Base-by-base conservation (phyloP, 2,329 filamentous ascomycete genomes). In the Plenodomus biglobosus region DNA sequence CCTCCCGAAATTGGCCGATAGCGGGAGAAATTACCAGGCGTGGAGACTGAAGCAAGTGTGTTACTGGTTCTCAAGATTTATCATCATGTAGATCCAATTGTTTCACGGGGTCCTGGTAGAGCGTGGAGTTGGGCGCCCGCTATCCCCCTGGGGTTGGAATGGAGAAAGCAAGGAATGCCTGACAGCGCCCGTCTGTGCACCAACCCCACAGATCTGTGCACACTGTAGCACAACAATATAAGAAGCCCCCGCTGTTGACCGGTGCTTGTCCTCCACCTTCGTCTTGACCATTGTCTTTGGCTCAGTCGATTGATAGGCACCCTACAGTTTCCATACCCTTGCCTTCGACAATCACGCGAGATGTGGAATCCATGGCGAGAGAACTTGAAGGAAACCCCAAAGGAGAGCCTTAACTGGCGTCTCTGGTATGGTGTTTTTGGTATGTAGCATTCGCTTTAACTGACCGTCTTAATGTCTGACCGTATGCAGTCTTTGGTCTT, bases 351-450 rank as follows among this genome's bases (percentile, higher is more conserved):
- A 16, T 40, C 40, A 45, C 45, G 38, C 58, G 71, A 55, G 53
- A 66, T 70, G 64, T 64, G 61, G 53, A 71, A 71, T 47, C 65
- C 65, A 13, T 71, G 67, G 66, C 56, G 62, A 40, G 63, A 69
- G 45, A 72, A 82, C 62, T 70, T 86, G 53, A 76, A 84, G 40
- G 81, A 81, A 49, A 86, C 88, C 51, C 88, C 88, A 3, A 79
- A 80, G 46, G 82, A 87, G 64, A 80, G 85, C 53, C 82, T 90
- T 69, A 92, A 92, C 74, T 90, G 86, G 86, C 79, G 83, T 38
- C 77, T 92, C 52, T 90, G 86, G 85, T 89, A 88, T 70, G 85
- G 87, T 36, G 86, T 91, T 45, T 66, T 88, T 40, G 69, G 69
- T 72, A 58, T 47, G 67, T 27, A 1, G 11, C 18, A 22, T 8